Evolutionary conservation across 257 asterid species (phyloP).

Genomic region (Capsicum rhomboideum): DNA sequence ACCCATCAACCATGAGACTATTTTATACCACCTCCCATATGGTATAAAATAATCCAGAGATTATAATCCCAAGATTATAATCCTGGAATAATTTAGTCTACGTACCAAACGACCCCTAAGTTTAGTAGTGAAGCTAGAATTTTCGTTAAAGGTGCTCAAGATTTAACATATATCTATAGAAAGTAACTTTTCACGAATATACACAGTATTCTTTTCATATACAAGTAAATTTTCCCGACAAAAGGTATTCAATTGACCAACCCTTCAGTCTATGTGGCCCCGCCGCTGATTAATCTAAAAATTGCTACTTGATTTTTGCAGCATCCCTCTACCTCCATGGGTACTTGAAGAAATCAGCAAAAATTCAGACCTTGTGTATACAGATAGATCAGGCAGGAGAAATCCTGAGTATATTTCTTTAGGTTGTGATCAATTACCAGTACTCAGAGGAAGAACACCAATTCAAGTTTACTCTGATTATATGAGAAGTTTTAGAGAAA

Average conservation of each 20-base stretch:
- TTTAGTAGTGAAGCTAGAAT: background rate
- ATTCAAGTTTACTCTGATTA: slow-evolving; percentile 81
- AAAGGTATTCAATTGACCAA: background rate
- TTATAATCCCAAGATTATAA: too few relatives aligned
- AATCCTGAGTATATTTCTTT: slow-evolving; percentile 89
- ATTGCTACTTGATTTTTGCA: slow-evolving; percentile 20
- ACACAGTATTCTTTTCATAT: background rate
- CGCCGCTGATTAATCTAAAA: background rate
- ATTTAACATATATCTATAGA: background rate
- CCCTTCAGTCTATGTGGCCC: background rate
- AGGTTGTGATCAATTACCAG: slow-evolving; percentile 75
- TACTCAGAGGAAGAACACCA: slow-evolving; percentile 90
- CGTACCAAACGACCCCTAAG: too few relatives aligned
- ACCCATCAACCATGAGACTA: too few relatives aligned
- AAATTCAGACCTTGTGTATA: slow-evolving; percentile 76
- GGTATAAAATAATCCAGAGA: too few relatives aligned
- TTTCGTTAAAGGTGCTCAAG: background rate
- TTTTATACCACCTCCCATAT: too few relatives aligned
- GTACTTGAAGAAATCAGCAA: slow-evolving; percentile 92
- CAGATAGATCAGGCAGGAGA: slow-evolving; percentile 78
- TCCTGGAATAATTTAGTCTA: too few relatives aligned
- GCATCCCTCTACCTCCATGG: slow-evolving; percentile 97
- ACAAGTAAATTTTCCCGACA: background rate
- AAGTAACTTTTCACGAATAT: background rate
- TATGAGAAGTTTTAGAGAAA: slow-evolving; percentile 73